Percentiles rank a stretch among this genome's conserved stretches.
phyloP scores from a whole-genome alignment of 225 moss, liverwort and hornwort genomes.

The Marchantia polymorpha region DNA sequence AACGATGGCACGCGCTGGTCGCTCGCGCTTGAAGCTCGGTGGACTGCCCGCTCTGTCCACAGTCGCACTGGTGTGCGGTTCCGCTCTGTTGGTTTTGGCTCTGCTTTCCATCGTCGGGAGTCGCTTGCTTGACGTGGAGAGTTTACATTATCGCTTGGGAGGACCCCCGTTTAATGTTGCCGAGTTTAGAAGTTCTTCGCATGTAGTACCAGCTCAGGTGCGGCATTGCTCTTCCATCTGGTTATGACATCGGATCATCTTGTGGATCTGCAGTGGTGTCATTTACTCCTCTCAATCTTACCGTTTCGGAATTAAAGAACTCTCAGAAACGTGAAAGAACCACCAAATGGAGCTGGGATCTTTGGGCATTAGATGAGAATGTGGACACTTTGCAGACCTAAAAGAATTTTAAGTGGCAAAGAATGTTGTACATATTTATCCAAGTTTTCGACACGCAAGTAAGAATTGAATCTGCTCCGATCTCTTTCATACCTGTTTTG shows the following conservation, averaged over 20 bases:
- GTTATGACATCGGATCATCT: not conserved
- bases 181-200: not conserved
- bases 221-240: not conserved
- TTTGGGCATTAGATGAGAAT: not conserved
- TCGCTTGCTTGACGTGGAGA: conserved; percentile 34
- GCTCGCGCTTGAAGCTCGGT: conserved; percentile 26
- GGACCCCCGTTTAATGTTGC: conserved; percentile 20
- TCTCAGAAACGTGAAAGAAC: too few species aligned
- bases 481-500: not conserved
- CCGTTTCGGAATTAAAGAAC: not conserved
- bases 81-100: conserved; percentile 33
- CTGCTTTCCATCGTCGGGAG: conserved; percentile 35
- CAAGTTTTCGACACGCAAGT: not conserved
- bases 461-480: not conserved
- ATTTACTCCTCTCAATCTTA: not conserved
- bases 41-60: conserved; percentile 26
- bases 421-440: too few species aligned
- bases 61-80: conserved; percentile 31
- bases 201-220: not conserved
- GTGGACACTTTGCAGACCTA: not conserved
- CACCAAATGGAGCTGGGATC: too few species aligned
- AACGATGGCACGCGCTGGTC: conserved; percentile 38
- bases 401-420: not conserved
- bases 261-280: not conserved
- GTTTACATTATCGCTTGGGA: conserved; percentile 23